Evolutionary conservation across 495 filamentous ascomycete species (phyloP), one percentile per base, ranked within the genome.

Genomic region (Aspergillus ellipticus): DNA sequence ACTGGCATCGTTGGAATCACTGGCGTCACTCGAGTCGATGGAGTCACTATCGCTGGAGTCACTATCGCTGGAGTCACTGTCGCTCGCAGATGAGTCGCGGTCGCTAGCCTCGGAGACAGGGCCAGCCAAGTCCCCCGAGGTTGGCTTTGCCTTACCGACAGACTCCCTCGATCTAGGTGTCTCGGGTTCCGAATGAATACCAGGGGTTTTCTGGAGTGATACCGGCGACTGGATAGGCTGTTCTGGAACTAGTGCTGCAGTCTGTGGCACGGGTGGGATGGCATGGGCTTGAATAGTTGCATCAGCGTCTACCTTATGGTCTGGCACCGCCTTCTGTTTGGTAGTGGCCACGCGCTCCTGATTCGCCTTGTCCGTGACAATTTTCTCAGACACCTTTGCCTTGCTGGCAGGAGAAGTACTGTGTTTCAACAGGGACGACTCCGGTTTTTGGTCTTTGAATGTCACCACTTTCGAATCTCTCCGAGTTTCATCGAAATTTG

Each of bases 401-500:
- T 42, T 42, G 31, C 43, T 15, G 17, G 7, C 17, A 31, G 33
- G 46, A 6, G 22, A 17, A 16, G 16, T 46, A 33, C 51, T 19
- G 3, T 37, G 51, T n/a, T 59, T 51, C 16, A 21, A 21, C 17
- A 19, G 21, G n/a, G 57, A 11, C 11, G 35, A 42, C 39, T 55
- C 47, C 45, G 56, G 55, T 11, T 56, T 64, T 21, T 63, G 56
- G 10, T 61, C 60, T 42, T 52, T 29, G 41, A 76, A 76, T 33
- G 65, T 57, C 17, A 76, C 73, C 15, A 64, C 63, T 55, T 76
- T 76, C 0, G 73, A 67, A 20, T 59, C 55, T 19, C 66, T 60
- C 11, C 63, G 67, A 1, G 70, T 66, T 10, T 48, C 53, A 42
- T 66, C 64, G 8, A 59, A 39, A 10, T 50, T 49, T 29, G 37